Evolutionary conservation across 192 early-diverging fungal species (phyloP).

Genomic region (Coemansia sp.): DNA sequence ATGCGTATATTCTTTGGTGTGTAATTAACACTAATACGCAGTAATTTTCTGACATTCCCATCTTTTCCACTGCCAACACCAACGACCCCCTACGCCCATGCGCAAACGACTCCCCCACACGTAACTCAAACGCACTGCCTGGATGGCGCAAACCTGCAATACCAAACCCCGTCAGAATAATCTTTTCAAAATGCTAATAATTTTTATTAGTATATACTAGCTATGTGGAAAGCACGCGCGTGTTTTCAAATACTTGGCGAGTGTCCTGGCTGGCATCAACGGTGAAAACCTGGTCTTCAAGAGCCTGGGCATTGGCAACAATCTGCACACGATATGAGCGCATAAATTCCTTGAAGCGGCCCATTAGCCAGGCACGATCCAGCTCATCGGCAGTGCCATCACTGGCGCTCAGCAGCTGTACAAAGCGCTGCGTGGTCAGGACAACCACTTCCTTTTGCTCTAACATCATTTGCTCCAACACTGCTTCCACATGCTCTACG

Average conservation of each 20-base stretch:
- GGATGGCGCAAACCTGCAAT: no score
- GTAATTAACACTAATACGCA: no score
- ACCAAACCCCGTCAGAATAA: no score
- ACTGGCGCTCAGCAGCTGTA: constrained; percentile 47
- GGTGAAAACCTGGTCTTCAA: constrained; percentile 55
- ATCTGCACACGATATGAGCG: constrained; percentile 59
- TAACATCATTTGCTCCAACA: constrained; percentile 63
- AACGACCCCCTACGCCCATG: no score
- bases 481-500: constrained; percentile 59
- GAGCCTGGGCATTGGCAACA: constrained; percentile 38
- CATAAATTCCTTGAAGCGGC: constrained; percentile 61
- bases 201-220: no score
- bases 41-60: no score
- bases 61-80: no score
- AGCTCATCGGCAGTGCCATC: constrained; percentile 59
- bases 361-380: constrained; percentile 65
- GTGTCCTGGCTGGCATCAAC: constrained; percentile 37
- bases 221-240: constrained; percentile 21
- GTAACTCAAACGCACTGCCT: no score
- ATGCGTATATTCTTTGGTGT: no score
- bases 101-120: no score
- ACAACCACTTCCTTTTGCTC: constrained; percentile 86
- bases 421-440: constrained; percentile 67
- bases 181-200: no score
- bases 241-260: constrained; percentile 34